Percentiles rank a stretch among this genome's conserved stretches.
Evolutionary conservation across 2,329 filamentous ascomycete genomes (phyloP).

Genomic region (Chaetomiaceae sp.): DNA sequence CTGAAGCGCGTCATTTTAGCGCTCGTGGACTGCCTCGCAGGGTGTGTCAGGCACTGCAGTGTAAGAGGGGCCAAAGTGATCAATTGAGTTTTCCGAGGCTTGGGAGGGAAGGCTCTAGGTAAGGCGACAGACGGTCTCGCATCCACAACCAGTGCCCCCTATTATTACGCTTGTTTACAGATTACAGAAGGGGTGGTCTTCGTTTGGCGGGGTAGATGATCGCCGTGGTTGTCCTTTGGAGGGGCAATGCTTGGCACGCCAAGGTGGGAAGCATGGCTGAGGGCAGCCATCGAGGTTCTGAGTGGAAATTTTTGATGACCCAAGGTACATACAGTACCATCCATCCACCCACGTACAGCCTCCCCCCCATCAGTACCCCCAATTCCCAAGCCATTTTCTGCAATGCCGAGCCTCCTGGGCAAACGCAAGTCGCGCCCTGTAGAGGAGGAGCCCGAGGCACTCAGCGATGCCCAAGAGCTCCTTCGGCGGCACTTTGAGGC

Average conservation of each 20-base stretch:
- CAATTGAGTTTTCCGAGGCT: too few relatives aligned
- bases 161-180: slow-evolving; percentile 1
- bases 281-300: slow-evolving; percentile 9
- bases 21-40: too few relatives aligned
- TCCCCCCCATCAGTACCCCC: not conserved
- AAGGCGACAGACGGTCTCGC: too few relatives aligned
- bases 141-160: not conserved
- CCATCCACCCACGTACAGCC: not conserved
- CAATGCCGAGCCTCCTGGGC: slow-evolving; percentile 44
- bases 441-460: slow-evolving; percentile 24
- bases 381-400: not conserved
- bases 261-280: slow-evolving; percentile 17
- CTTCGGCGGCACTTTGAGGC: slow-evolving; percentile 85
- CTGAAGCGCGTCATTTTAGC: slow-evolving; percentile 80
- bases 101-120: too few relatives aligned
- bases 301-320: slow-evolving; percentile 8
- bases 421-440: slow-evolving; percentile 44
- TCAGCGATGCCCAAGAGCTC: slow-evolving; percentile 63
- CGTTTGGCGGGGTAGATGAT: not conserved
- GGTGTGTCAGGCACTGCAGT: too few relatives aligned
- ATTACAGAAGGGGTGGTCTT: not conserved
- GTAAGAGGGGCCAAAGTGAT: too few relatives aligned
- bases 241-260: slow-evolving; percentile 8
- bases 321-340: too few relatives aligned
- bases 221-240: not conserved